Base-by-base conservation (phyloP, 139 green algal species). In the Gonium pectorale region DNA sequence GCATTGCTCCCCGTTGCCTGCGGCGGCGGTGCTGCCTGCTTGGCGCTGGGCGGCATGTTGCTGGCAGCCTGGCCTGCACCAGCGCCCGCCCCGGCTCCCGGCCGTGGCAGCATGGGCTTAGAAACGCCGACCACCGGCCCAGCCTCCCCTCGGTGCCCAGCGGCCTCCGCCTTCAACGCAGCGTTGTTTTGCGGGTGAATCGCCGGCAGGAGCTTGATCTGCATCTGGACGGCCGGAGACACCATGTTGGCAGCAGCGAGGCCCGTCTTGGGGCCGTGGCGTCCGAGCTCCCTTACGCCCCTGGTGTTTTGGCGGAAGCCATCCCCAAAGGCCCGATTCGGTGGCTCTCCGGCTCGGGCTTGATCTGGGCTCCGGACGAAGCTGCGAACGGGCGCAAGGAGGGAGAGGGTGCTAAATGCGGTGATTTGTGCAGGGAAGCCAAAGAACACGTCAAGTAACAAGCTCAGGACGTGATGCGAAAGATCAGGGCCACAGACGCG, bases 191-290 rank as follows among this genome's bases (percentile, higher is more conserved):
- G 8, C 11, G 69, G 19, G 69, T 67, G 64, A 2, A 85, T 49
- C 5, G 79, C 64, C 0, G 79, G 79, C 64, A 85, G 79, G 22
- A 85, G 64, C 64, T 85, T 85, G 64, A 85, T 29, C 46, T 85
- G 79, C 79, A 85, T 54, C 64, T 85, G 79, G 3, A 85, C 64
- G 0, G 79, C 49, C 7, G 79, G 79, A 13, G 79, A 85, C 7
- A 75, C 62, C 78, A 85, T 85, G 79, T 49, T 70, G 38, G 31
- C 2, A 2, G 60, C 22, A 3, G n/a, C 31, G 2, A 62, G 60
- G n/a, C 7, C 43, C 19, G 60, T 22, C 77, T 83, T 83, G 17
- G 79, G 41, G 11, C 21, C 64, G 6, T 64, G 9, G 49, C 43
- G 19, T 13, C 31, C 5, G 24, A 64, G 49, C 49, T 17, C 6